Conservation (phyloP, 176 grass and related monocot species). For the Musa schizocarpa region DNA sequence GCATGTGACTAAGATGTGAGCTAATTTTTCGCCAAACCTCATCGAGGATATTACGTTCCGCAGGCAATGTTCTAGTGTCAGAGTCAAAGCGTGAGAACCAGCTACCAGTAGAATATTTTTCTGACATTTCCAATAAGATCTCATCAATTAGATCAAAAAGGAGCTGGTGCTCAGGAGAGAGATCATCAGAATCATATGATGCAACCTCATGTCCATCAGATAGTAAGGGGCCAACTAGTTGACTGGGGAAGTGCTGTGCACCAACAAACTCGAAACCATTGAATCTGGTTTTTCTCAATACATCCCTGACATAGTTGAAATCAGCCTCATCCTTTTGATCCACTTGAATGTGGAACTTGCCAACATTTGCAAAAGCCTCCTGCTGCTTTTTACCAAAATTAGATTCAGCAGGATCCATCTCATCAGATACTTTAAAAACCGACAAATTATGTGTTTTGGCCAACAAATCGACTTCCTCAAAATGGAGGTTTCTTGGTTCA, state of each 20-base stretch:
- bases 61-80: not conserved
- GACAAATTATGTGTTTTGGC: not conserved
- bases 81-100: slow-evolving; percentile 7
- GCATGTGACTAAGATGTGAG: not conserved
- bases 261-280: not conserved
- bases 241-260: too few species aligned
- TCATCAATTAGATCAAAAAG: slow-evolving; percentile 12
- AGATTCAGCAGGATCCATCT: not conserved
- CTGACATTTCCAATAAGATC: slow-evolving; percentile 6
- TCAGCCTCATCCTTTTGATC: slow-evolving; percentile 2
- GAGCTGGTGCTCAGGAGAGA: not conserved
- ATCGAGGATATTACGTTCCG: not conserved
- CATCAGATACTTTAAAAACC: not conserved
- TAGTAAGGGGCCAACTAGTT: not conserved
- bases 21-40: slow-evolving; percentile 9
- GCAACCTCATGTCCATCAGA: not conserved
- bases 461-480: slow-evolving; percentile 13
- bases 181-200: not conserved
- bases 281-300: not conserved
- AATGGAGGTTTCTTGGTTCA: slow-evolving; percentile 22
- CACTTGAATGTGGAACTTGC: not conserved
- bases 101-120: not conserved
- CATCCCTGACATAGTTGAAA: slow-evolving; percentile 13
- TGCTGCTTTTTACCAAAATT: slow-evolving; percentile 6
- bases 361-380: not conserved